Base-by-base conservation (phyloP, 805 yeast genomes). In the Lipomyces kockii region DNA sequence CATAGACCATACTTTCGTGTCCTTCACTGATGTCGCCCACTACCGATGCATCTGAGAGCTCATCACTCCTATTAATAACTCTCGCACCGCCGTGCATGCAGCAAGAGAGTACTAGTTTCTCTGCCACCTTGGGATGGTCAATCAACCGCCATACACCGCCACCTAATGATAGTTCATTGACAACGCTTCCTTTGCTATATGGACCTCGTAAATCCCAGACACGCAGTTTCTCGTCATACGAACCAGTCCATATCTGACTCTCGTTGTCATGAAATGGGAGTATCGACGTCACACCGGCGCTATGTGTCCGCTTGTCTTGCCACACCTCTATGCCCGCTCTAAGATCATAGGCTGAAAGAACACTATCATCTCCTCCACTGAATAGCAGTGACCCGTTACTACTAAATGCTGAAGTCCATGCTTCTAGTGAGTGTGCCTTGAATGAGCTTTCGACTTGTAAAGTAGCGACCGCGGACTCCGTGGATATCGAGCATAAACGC, bases 51-150 rank as follows among this genome's bases (percentile, higher is more conserved):
- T 61, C 64, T 14, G 70, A 69, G 2, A 71, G 64, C 11, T 75
- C 79, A 4, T 69, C 67, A 3, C 71, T 75, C 27, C 75, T 72
- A n/a, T 76, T 76, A 0, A 93, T 76, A 0, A 93, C 80, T 65
- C 92, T 82, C 1, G 97, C 97, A 20, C 99, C 99, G 72, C 91
- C 92, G 75, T 94, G 94, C 98, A 95, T 95, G 75, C 97, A 92
- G 76, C 98, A 93, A 0, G 88, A 87, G 60, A 94, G 79, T 0
- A 94, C 39, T 25, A 22, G 34, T 27, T 22, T 46, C 46, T 27
- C 25, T 17, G 22, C 62, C 34, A 61, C 37, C 8, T 6, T 35
- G 0, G 87, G 85, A 22, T 85, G 81, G 1, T 97, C 97, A 7
- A 87, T 80, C 66, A 95, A 82, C 73, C 97, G 81, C 99, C 99